Evolutionary conservation across 1,284 basidiomycete genomes (phyloP).

Genomic region (Sporisorium iseilematis-ciliati): DNA sequence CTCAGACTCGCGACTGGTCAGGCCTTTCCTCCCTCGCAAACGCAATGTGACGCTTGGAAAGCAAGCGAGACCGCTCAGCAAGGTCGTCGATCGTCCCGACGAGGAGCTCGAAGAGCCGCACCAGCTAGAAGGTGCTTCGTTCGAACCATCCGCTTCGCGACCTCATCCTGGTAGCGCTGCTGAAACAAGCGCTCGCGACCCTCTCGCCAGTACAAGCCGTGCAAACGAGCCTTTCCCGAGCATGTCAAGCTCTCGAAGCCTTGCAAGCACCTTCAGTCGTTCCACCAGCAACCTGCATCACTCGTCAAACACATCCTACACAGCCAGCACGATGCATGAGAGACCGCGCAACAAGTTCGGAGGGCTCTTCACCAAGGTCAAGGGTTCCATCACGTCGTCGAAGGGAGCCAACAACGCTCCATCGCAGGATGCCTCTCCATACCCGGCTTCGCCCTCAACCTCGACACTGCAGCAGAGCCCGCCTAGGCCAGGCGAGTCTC

Average conservation of each 20-base stretch:
- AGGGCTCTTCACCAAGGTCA: slow-evolving; percentile 31
- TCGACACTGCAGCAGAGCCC: slow-evolving; percentile 3
- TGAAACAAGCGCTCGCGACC: background rate
- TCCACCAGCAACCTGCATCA: slow-evolving; percentile 31
- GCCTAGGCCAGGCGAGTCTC: background rate
- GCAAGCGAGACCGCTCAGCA: slow-evolving; percentile 32
- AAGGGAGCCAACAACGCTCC: slow-evolving; percentile 15
- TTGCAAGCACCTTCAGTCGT: slow-evolving; percentile 34
- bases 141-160: background rate
- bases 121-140: background rate
- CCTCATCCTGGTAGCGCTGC: background rate
- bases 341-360: slow-evolving; percentile 22
- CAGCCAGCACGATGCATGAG: slow-evolving; percentile 13
- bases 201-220: background rate
- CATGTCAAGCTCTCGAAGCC: slow-evolving; percentile 28
- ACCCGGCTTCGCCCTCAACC: slow-evolving; percentile 3
- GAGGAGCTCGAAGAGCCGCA: slow-evolving; percentile 15
- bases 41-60: slow-evolving; percentile 18
- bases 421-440: slow-evolving; percentile 7
- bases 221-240: slow-evolving; percentile 13
- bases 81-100: slow-evolving; percentile 35
- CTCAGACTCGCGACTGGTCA: slow-evolving; percentile 46
- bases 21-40: slow-evolving; percentile 32
- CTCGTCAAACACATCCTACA: slow-evolving; percentile 1
- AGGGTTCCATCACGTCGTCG: slow-evolving; percentile 27